A percentile compares a stretch with the other conserved stretches of the same genome.
These are phyloP conservation scores for Penicillium waksmanii DNA, from an alignment of 495 filamentous ascomycete genomes.

Conservation along the genomic window DNA sequence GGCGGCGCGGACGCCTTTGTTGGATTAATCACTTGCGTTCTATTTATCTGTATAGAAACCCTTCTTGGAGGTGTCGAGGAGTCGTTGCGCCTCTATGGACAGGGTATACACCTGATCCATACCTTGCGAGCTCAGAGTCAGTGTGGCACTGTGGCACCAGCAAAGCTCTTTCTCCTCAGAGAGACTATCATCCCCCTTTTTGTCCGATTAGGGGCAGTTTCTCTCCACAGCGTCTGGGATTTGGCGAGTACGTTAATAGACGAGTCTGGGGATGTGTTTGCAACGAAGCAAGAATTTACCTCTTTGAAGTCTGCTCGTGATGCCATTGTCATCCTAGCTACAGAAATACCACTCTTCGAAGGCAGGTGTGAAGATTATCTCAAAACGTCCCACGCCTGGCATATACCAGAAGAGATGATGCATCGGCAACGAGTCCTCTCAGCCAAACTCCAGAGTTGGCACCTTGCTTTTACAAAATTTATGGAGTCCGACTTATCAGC, in stretches of 20 bases:
- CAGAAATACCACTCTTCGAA: conserved; percentile 28
- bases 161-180: conserved; percentile 27
- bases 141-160: conserved; percentile 15
- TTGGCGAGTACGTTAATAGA: conserved; percentile 19
- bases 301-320: conserved; percentile 40
- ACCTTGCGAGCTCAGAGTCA: conserved; percentile 32
- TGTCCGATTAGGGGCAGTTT: conserved; percentile 34
- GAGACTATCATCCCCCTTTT: conserved; percentile 46
- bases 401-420: conserved; percentile 16
- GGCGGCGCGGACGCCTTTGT: conserved; percentile 36
- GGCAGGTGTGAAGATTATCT: conserved; percentile 14
- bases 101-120: conserved; percentile 40
- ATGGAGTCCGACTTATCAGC: conserved; percentile 18
- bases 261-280: conserved; percentile 3
- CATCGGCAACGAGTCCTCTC: conserved; percentile 13
- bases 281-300: conserved; percentile 15
- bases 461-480: conserved; percentile 27
- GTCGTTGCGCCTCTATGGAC: conserved; percentile 38
- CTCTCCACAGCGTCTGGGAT: conserved; percentile 12
- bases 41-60: conserved; percentile 63
- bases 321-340: conserved; percentile 29
- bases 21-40: conserved; percentile 55
- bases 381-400: neutral
- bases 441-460: conserved; percentile 27
- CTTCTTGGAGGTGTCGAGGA: conserved; percentile 44